Evolutionary conservation across 169 alveolate genomes (phyloP), one percentile per base, ranked within the genome.

Genomic region (Eimeria praecox): DNA sequence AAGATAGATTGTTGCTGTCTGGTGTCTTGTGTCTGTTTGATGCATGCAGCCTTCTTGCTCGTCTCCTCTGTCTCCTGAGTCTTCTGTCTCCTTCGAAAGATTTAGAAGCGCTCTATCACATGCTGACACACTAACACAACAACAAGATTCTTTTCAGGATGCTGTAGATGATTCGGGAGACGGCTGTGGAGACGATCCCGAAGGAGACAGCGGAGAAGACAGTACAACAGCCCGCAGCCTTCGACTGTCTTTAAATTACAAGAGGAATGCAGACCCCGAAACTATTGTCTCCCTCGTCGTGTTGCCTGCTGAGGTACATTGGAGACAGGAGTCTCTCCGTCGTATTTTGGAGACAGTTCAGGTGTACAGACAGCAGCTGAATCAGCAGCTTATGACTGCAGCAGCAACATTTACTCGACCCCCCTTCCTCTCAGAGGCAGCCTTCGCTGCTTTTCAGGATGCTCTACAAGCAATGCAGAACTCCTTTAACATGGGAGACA

Each of bases 361-460:
- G 91, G 66, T 83, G 91, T 83, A 83, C 91, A 83, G 71, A 35
- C 75, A 83, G 52, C 91, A 83, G 75, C 75, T 83, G 54, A 52
- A 54, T 22, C 73, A 54, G 38, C 91, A 83, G 73, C 91, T 83
- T 12, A 27, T 54, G 3, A 22, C 52, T 14, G 91, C 91, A 30
- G 73, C 91, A 16, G 44, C 66, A 4, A 83, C 91, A 35, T 83
- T 83, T 52, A 30, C 77, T 75, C 75, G 91, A 0, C 91, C 75
- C 27, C 91, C 91, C 35, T 83, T 83, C 71, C 64, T 83, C 33
- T 83, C 91, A 33, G 91, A 83, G 22, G 9, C 91, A 4, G 91
- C 91, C 0, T 83, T 83, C 33, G 75, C 91, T 46, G 91, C 91
- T 52, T 20, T 83, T 3, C 91, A 83, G 22, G 91, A 83, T n/a